Evolutionary conservation across 2,329 filamentous ascomycete species (phyloP).

Genomic region (Verticillium isaacii): DNA sequence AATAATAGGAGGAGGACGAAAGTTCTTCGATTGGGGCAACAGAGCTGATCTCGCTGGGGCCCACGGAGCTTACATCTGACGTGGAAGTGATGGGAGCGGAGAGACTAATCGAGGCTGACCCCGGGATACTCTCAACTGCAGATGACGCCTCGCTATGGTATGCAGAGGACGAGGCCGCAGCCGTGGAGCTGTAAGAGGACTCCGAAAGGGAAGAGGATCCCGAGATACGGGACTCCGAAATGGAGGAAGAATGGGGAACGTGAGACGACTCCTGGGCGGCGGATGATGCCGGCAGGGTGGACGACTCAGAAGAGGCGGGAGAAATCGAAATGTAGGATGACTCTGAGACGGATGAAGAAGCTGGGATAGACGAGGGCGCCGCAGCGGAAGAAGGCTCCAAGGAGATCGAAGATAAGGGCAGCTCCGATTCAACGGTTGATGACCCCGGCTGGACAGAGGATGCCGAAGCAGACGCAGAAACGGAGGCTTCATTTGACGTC

Average conservation of each 20-base stretch:
- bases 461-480: not conserved
- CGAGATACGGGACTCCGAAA: too few relatives aligned
- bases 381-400: slow-evolving; percentile 4
- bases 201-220: too few relatives aligned
- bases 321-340: not conserved
- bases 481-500: not conserved
- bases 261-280: not conserved
- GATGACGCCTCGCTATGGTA: not conserved
- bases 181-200: not conserved
- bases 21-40: not conserved
- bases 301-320: not conserved
- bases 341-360: not conserved
- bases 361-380: not conserved
- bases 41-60: not conserved
- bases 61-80: not conserved
- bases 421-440: not conserved
- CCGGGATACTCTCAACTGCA: not conserved
- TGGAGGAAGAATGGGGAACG: not conserved
- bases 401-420: not conserved
- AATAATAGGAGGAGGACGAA: not conserved
- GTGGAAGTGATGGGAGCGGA: not conserved
- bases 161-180: not conserved
- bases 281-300: not conserved
- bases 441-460: not conserved
- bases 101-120: not conserved